Evolutionary conservation across 495 filamentous ascomycete genomes (phyloP), one percentile per base, ranked within the genome.

Genomic region (Chaetomium fimeti): DNA sequence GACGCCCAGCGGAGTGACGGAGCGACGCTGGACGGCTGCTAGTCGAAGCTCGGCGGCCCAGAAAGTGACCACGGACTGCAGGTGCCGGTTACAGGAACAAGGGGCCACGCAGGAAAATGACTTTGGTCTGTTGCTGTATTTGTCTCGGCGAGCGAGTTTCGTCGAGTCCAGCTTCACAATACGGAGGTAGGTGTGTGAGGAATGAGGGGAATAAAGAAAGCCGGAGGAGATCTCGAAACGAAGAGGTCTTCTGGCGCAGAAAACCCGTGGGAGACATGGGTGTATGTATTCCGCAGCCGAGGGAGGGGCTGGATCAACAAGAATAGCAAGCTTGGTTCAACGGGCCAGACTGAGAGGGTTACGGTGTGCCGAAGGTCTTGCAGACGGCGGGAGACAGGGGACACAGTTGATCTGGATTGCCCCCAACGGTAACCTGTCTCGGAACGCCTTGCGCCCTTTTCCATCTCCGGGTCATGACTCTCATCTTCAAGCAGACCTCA

Each of bases 1-100:
- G 74, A 72, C 74, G 74, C 74, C 73, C 70, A 67, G 43, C 62
- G 57, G 68, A 48, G 67, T 68, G 68, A 71, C 65, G 63, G 69
- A 68, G 67, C 69, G 72, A 69, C 63, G 66, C 67, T 63, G 63
- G 57, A 65, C 52, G 61, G 56, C 60, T 68, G 60, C 63, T 56
- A 72, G 72, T 65, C 62, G 48, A 58, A 32, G 67, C 66, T 65
- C 57, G 62, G 73, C 64, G 72, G 69, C 71, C 71, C 53, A 55
- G 43, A 66, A 64, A 68, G 68, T 62, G 72, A 55, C 70, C 69
- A 59, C 52, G 59, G 64, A 40, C 51, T 68, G 65, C 62, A 62
- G 64, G 61, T 64, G 57, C 62, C 57, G 57, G 64, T 51, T 65
- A 45, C 60, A 64, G 59, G 56, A 63, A 57, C 32, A 60, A 64